Evolutionary conservation across 2,329 filamentous ascomycete genomes (phyloP), one percentile per base, ranked within the genome.

Genomic region (Alternaria hordeiaustralica): DNA sequence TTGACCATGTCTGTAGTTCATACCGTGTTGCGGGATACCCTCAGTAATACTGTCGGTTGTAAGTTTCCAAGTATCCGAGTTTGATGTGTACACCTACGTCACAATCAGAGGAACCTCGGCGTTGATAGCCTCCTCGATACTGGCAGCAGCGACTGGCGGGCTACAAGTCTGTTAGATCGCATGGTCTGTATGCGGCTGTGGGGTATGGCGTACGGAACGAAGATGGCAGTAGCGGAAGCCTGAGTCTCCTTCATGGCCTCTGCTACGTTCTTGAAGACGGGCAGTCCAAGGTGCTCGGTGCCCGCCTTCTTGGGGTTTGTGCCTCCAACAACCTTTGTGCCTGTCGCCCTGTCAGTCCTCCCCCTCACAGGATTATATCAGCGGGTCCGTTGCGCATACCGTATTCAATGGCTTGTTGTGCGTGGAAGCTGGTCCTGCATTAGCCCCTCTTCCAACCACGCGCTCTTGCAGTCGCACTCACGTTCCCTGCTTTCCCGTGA

Each of bases 241-340:
- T 93, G 93, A 55, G 93, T 96, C 84, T 94, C 85, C 87, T 94
- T 96, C 71, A 97, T 89, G 69, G 92, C 96, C 59, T 99, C 94
- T 74, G 85, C 84, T 73, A 99, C 96, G 75, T 88, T 95, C 77
- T 89, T 92, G 84, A 98, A 99, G 78, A 99, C 96, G 64, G 96
- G 96, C 74, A 92, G 91, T 80, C 90, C 93, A 68, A 99, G 89
- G 84, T 99, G 96, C 80, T 89, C 90, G 77, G 88, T 84, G 79
- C 96, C 96, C 71, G 96, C 96, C 87, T 99, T 99, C 88, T 97
- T 98, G 80, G 96, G 96, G 87, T 98, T 98, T 79, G 95, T 98
- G 80, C 96, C 96, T 82, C 96, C 96, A 72, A 99, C 94, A 72
- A 99, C 93, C 82, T 97, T 95, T 76, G 96, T 99, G 82, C 95